Evolutionary conservation across 495 filamentous ascomycete species (phyloP).

Genomic region (Amorphotheca resinae): DNA sequence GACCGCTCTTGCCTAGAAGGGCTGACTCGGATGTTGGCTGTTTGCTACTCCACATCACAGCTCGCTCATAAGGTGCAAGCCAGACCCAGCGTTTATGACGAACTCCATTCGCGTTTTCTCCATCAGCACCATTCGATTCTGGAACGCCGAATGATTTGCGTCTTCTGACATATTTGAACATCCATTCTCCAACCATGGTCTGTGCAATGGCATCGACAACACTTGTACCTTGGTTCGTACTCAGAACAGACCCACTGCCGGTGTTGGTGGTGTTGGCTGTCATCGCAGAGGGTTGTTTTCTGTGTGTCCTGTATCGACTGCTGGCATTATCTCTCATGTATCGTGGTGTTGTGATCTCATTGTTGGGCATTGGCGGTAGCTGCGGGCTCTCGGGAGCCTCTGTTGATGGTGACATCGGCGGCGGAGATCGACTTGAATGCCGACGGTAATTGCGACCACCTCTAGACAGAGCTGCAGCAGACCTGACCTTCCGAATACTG

Average conservation of each 20-base stretch:
- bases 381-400: slow-evolving; percentile 56
- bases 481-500: slow-evolving; percentile 71
- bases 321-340: slow-evolving; percentile 27
- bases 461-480: slow-evolving; percentile 59
- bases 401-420: slow-evolving; percentile 51
- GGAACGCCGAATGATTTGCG: slow-evolving; percentile 82
- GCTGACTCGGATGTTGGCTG: slow-evolving; percentile 82
- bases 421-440: slow-evolving; percentile 49
- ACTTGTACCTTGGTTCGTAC: slow-evolving; percentile 53
- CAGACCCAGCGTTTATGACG: slow-evolving; percentile 97
- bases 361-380: slow-evolving; percentile 58
- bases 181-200: slow-evolving; percentile 99
- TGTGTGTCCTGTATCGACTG: slow-evolving; percentile 25
- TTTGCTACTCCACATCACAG: slow-evolving; percentile 97
- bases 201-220: slow-evolving; percentile 98
- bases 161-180: slow-evolving; percentile 95
- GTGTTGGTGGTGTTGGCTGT: slow-evolving; percentile 27
- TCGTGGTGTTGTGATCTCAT: slow-evolving; percentile 54
- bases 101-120: slow-evolving; percentile 46
- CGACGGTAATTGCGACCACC: slow-evolving; percentile 29
- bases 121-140: slow-evolving; percentile 44
- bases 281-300: slow-evolving; percentile 39
- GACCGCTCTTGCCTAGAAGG: slow-evolving; percentile 85
- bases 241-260: slow-evolving; percentile 38
- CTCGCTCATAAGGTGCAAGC: slow-evolving; percentile 89